Evolutionary conservation across 2,329 filamentous ascomycete species (phyloP).

Genomic region (Apiospora arundinis): DNA sequence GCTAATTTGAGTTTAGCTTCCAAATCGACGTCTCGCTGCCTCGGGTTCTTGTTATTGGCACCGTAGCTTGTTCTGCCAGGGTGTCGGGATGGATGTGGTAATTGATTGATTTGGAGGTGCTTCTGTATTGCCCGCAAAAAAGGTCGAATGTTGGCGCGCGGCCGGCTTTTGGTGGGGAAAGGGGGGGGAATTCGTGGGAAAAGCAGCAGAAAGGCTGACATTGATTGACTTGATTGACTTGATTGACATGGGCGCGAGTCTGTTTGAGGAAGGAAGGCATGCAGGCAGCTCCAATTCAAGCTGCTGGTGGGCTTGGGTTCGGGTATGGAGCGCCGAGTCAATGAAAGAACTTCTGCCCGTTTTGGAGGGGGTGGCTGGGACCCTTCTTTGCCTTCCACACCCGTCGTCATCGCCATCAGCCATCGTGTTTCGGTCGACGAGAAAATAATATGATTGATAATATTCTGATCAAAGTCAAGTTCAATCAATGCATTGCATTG

Average conservation of each 20-base stretch:
- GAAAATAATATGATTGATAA: not conserved
- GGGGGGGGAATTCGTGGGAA: too few relatives aligned
- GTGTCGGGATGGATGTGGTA: not conserved
- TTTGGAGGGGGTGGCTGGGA: constrained; percentile 16
- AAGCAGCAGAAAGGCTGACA: not conserved
- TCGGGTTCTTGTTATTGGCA: not conserved
- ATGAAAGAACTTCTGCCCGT: not conserved
- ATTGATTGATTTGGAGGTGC: not conserved
- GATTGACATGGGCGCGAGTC: not conserved
- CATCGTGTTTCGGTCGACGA: not conserved
- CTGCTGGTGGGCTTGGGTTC: constrained; percentile 15
- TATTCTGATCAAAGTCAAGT: not conserved
- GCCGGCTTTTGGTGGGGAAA: constrained; percentile 18
- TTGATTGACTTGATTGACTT: not conserved
- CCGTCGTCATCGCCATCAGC: not conserved
- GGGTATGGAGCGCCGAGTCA: constrained; percentile 18
- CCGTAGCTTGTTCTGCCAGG: not conserved
- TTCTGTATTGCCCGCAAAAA: not conserved
- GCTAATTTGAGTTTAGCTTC: constrained; percentile 13
- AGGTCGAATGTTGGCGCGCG: constrained; percentile 10
- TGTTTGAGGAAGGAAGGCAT: not conserved
- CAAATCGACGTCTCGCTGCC: constrained; percentile 6
- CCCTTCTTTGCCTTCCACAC: too few relatives aligned
- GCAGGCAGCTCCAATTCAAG: not conserved
- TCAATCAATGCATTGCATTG: not conserved